Evolutionary conservation across 345 rosid species (phyloP), one percentile per base, ranked within the genome.

Genomic region (Clausena lansium): DNA sequence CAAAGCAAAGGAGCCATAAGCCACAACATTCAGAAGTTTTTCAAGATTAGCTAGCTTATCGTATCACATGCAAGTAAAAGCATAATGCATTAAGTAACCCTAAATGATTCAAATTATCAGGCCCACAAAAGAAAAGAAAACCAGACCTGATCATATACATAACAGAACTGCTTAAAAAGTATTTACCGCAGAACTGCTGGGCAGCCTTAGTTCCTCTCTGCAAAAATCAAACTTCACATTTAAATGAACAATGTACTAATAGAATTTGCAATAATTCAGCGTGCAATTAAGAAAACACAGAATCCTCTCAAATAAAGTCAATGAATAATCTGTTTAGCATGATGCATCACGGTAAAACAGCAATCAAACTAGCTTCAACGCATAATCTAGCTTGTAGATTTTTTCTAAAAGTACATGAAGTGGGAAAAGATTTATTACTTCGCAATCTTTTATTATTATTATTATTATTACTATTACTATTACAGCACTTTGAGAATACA

Each of bases 191-290:
- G 78, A 95, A 93, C 60, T 87, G 89, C 36, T 88, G 87, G 60
- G 98, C 98, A 82, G 98, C 93, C 77, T 74, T 88, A 74, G 64
- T 83, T 81, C 98, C 98, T 84, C 79, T 89, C 98, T 95, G 92
- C 87, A 87, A 67, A 70, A 72, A 74, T 76, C 30, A 66, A 68
- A 73, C 65, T 64, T 71, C 47, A 76, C 68, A 78, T 62, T 22
- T 72, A 39, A 80, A 52, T 27, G 54, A 61, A 77, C 58, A 38
- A 41, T 22, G 54, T 63, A n/a, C 15, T 28, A 62, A 66, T 36
- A 27, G 80, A 25, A 75, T 66, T 13, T 25, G 41, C 20, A 36
- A 54, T 22, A 66, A 9, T 55, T 30, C 28, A 76, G 24, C 9
- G 9, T 11, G 61, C 10, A n/a, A 24, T 45, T 65, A 5, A 30